Percentiles rank a stretch among this genome's conserved stretches.
Evolutionary conservation across 176 grass and related monocot genomes (phyloP).

Genomic region (Ampelocalamus luodianensis): DNA sequence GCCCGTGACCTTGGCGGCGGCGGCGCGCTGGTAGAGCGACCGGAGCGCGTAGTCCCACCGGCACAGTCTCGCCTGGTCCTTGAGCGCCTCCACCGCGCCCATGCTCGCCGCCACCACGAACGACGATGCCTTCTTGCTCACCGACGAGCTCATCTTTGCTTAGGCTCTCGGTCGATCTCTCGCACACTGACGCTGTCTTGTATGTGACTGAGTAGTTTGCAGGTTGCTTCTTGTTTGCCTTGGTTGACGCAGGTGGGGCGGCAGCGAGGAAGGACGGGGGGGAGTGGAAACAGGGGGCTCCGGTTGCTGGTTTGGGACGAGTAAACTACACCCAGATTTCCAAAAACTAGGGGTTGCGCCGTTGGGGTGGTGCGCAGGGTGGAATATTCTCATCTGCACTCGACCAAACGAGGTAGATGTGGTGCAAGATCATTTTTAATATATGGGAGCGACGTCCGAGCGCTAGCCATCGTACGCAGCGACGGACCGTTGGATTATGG

Average conservation of each 20-base stretch:
- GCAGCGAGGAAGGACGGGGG: neutral
- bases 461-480: too few species aligned
- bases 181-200: neutral
- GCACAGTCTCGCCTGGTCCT: conserved; percentile 75
- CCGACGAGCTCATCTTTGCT: conserved; percentile 38
- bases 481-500: too few species aligned
- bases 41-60: conserved; percentile 74
- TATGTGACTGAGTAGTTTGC: neutral
- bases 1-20: conserved; percentile 27
- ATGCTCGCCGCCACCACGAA: conserved; percentile 67
- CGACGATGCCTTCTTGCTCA: conserved; percentile 54
- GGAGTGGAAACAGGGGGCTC: conserved; percentile 35
- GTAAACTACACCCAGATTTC: conserved; percentile 32
- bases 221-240: neutral
- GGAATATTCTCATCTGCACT: neutral
- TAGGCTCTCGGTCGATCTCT: neutral
- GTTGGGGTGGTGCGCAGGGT: neutral
- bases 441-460: too few species aligned
- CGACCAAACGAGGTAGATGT: too few species aligned
- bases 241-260: neutral
- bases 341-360: conserved; percentile 15
- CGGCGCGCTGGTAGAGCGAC: conserved; percentile 45
- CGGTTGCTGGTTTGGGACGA: conserved; percentile 37
- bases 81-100: conserved; percentile 71
- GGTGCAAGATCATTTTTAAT: too few species aligned